These are phyloP conservation scores for Roridomyces roridus DNA, from an alignment of 768 basidiomycete genomes.

Conservation along the genomic window DNA sequence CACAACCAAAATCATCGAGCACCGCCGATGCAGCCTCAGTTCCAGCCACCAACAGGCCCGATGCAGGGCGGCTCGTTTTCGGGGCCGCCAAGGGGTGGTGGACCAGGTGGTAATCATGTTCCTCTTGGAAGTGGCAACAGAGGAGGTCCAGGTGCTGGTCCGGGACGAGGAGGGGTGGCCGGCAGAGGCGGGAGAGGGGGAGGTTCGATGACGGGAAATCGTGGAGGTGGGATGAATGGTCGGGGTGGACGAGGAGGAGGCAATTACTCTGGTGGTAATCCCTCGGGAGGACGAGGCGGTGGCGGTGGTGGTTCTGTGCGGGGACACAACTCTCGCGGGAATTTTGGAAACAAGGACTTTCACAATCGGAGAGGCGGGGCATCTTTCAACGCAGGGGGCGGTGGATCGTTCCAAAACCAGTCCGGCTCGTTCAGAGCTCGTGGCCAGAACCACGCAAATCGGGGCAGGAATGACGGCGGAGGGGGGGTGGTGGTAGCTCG, in stretches of 20 bases:
- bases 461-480: slow-evolving; percentile 44
- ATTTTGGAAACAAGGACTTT: slow-evolving; percentile 68
- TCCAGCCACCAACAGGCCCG: slow-evolving; percentile 63
- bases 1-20: slow-evolving; percentile 57
- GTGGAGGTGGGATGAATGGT: slow-evolving; percentile 55
- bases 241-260: slow-evolving; percentile 45
- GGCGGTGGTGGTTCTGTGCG: slow-evolving; percentile 58
- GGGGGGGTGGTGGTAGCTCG: slow-evolving; percentile 44
- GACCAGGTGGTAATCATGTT: slow-evolving; percentile 44
- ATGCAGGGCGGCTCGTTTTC: slow-evolving; percentile 43
- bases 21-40: slow-evolving; percentile 66
- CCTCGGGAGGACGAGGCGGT: slow-evolving; percentile 49
- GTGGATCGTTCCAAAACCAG: slow-evolving; percentile 47
- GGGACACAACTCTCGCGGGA: slow-evolving; percentile 69
- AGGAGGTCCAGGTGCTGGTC: slow-evolving; percentile 25
- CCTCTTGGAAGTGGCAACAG: slow-evolving; percentile 37
- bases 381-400: slow-evolving; percentile 60
- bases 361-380: slow-evolving; percentile 71
- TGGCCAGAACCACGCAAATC: slow-evolving; percentile 59
- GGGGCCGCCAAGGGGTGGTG: slow-evolving; percentile 43
- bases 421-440: slow-evolving; percentile 63
- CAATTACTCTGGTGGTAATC: slow-evolving; percentile 46
- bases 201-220: slow-evolving; percentile 52
- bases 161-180: slow-evolving; percentile 50
- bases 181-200: slow-evolving; percentile 54